phyloP scores from a whole-genome alignment of 169 alveolate genomes.

The Plasmodium adleri region DNA sequence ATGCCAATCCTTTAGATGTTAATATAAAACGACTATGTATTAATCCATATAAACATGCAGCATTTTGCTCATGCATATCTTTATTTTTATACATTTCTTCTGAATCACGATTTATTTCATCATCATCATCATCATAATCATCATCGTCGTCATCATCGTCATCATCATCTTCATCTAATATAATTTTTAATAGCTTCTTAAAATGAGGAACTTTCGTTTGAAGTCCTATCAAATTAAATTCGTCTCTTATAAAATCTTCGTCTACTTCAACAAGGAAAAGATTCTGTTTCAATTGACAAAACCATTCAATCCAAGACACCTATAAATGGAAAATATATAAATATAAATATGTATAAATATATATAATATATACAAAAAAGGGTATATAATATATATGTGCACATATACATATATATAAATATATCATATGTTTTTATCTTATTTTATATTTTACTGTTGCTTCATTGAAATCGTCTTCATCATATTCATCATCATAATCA shows the following conservation, averaged over 20 bases:
- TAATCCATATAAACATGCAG: constrained; percentile 92
- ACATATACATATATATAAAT: background rate
- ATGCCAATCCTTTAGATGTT: constrained; percentile 92
- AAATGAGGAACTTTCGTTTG: constrained; percentile 88
- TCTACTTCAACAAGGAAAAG: constrained; percentile 95
- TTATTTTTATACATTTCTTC: constrained; percentile 80
- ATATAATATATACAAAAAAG: background rate
- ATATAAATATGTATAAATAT: background rate
- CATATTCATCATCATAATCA: constrained; percentile 68
- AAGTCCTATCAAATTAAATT: constrained; percentile 92
- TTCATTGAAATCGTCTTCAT: constrained; percentile 71
- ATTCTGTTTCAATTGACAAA: constrained; percentile 94
- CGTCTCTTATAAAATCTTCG: constrained; percentile 94
- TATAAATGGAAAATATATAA: constrained; percentile 16
- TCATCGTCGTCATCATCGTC: constrained; percentile 86
- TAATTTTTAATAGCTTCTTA: constrained; percentile 90
- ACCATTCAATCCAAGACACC: constrained; percentile 97
- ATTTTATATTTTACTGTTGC: constrained; percentile 49
- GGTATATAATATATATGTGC: background rate
- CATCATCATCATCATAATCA: constrained; percentile 80
- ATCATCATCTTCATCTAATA: constrained; percentile 89
- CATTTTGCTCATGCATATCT: constrained; percentile 87
- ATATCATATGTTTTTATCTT: background rate
- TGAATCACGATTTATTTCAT: constrained; percentile 78
- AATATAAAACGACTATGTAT: constrained; percentile 92